These are phyloP conservation scores for Excoecaria cochinchinensis DNA, from an alignment of 345 rosid genomes.

Conservation along the genomic window DNA sequence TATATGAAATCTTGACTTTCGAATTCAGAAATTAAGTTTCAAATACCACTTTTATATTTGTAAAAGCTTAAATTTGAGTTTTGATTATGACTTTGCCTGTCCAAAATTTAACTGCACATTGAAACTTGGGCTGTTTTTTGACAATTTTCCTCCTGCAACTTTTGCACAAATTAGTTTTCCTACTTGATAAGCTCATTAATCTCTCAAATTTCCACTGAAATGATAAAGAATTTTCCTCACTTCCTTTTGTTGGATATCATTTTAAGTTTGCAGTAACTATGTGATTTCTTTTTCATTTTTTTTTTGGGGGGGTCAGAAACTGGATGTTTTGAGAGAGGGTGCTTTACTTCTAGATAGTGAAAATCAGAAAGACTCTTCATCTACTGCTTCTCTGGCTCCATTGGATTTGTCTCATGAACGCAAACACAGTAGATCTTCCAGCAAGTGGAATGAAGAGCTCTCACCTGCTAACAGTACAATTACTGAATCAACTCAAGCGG, in stretches of 20 bases:
- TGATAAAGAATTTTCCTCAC: not conserved
- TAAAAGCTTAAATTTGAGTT: not conserved
- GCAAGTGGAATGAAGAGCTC: constrained; percentile 79
- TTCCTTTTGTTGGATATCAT: not conserved
- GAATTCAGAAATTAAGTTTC: not conserved
- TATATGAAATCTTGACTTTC: not conserved
- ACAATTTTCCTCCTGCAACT: not conserved
- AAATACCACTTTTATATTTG: not conserved
- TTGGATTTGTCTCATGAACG: constrained; percentile 54
- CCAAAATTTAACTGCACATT: not conserved
- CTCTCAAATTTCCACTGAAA: too few species aligned
- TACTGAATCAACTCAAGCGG: constrained; percentile 68
- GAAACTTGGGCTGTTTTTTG: not conserved
- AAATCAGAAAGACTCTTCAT: constrained; percentile 47
- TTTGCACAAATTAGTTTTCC: not conserved
- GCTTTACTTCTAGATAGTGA: constrained; percentile 59
- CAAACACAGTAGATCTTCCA: constrained; percentile 65
- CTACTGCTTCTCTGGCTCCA: constrained; percentile 47
- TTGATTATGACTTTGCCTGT: too few species aligned
- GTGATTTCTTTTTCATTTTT: constrained; percentile 18
- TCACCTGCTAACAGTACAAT: constrained; percentile 61
- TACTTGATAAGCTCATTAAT: not conserved
- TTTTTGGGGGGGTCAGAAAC: constrained; percentile 42
- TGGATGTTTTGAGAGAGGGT: constrained; percentile 49
- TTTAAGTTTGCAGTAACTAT: not conserved